These are phyloP conservation scores for Acanthamoeba culbertsoni DNA, from an alignment of 208 protist species.

Conservation along the genomic window DNA sequence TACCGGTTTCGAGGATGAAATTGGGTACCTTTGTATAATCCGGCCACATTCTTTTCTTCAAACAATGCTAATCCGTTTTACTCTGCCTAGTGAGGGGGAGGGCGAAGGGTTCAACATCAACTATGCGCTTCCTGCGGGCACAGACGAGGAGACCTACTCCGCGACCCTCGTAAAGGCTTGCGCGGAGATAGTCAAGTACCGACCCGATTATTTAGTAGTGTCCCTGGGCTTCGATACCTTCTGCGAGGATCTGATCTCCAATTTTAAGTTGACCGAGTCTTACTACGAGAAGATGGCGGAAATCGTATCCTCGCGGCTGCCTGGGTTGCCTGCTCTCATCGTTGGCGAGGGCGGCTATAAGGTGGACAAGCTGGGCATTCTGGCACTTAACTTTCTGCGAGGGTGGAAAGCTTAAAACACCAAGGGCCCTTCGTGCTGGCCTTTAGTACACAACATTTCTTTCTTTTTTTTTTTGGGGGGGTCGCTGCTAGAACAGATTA, in stretches of 20 bases:
- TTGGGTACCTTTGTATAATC: slow-evolving; percentile 1
- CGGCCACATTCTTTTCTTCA: neutral
- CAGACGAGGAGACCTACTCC: slow-evolving; percentile 49
- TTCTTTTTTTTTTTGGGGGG: too few relatives aligned
- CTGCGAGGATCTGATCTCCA: slow-evolving; percentile 37
- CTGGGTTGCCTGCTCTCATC: neutral
- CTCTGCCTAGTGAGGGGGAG: slow-evolving; percentile 26
- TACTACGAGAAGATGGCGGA: slow-evolving; percentile 6
- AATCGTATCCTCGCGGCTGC: neutral
- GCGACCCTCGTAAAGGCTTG: neutral
- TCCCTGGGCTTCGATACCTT: slow-evolving; percentile 63
- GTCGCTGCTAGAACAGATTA: neutral
- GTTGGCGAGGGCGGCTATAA: slow-evolving; percentile 14
- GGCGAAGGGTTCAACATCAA: slow-evolving; percentile 74
- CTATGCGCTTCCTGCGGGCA: slow-evolving; percentile 61
- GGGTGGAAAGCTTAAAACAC: neutral
- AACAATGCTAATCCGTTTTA: neutral
- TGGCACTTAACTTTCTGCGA: neutral
- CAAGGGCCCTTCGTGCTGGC: too few relatives aligned
- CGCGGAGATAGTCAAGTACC: neutral
- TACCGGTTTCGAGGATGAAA: neutral
- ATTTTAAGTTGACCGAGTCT: slow-evolving; percentile 5
- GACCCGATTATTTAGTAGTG: slow-evolving; percentile 57
- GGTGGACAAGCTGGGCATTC: neutral
- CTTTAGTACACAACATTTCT: too few relatives aligned